phyloP scores from a whole-genome alignment of 345 rosid species.

The Alliaria petiolata region DNA sequence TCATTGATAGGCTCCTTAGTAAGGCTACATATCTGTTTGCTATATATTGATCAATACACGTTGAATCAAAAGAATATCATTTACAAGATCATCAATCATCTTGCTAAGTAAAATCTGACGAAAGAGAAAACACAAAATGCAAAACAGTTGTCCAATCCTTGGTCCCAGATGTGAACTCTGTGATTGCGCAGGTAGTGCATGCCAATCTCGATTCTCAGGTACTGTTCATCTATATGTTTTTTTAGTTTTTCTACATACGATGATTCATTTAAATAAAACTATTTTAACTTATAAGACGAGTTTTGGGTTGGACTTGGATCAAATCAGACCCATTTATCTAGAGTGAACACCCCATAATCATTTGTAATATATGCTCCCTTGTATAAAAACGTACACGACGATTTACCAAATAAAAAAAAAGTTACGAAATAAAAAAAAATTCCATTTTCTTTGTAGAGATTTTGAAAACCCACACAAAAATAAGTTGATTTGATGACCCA shows the following conservation, averaged over 20 bases:
- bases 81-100: background rate
- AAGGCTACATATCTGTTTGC: background rate
- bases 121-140: background rate
- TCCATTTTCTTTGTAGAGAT: background rate
- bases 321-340: too few species aligned
- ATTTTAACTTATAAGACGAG: too few species aligned
- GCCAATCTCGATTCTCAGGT: slow-evolving; percentile 23
- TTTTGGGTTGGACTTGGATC: too few species aligned
- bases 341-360: too few species aligned
- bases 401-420: too few species aligned
- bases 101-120: background rate
- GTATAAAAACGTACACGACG: too few species aligned
- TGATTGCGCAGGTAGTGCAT: slow-evolving; percentile 7
- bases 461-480: too few species aligned
- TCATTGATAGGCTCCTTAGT: background rate
- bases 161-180: slow-evolving; percentile 1
- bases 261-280: background rate
- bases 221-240: too few species aligned
- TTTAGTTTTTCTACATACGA: too few species aligned
- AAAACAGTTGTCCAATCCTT: background rate
- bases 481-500: too few species aligned
- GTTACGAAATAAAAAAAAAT: background rate
- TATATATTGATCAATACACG: background rate
- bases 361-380: too few species aligned
- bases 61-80: background rate